phyloP scores from a whole-genome alignment of 1,284 basidiomycete genomes.

The Malassezia sympodialis region DNA sequence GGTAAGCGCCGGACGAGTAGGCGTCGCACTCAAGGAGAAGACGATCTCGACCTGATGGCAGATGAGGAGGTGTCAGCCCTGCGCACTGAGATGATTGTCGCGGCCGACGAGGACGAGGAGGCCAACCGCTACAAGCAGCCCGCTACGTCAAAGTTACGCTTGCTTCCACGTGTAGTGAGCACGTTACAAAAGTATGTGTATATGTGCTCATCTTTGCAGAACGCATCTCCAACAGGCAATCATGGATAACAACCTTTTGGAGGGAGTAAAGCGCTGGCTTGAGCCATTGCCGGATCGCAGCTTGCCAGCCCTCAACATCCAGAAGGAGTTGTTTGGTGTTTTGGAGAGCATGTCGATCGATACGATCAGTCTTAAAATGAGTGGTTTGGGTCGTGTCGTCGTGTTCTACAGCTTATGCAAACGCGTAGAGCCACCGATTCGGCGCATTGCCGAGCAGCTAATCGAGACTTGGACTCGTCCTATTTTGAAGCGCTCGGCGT shows the following conservation, averaged over 20 bases:
- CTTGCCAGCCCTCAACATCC: constrained; percentile 88
- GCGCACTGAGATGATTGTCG: constrained; percentile 72
- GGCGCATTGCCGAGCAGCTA: constrained; percentile 70
- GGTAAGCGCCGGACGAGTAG: constrained; percentile 62
- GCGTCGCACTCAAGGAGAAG: constrained; percentile 61
- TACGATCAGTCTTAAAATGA: constrained; percentile 78
- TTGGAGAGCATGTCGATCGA: constrained; percentile 77
- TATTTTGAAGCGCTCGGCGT: constrained; percentile 39
- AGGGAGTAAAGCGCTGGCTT: constrained; percentile 81
- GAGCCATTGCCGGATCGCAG: constrained; percentile 87
- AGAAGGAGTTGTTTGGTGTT: constrained; percentile 76
- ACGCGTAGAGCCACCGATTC: constrained; percentile 70
- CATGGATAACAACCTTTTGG: constrained; percentile 85
- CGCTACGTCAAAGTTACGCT: constrained; percentile 70
- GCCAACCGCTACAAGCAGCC: constrained; percentile 74
- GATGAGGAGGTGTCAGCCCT: constrained; percentile 82
- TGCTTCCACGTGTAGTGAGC: constrained; percentile 81
- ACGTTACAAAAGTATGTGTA: constrained; percentile 75
- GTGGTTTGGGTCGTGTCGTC: constrained; percentile 77
- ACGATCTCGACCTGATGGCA: constrained; percentile 67
- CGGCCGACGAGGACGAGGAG: constrained; percentile 73
- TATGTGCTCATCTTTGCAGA: constrained; percentile 58
- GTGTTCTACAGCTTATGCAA: constrained; percentile 87
- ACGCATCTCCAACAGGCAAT: constrained; percentile 79
- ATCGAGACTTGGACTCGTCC: constrained; percentile 53